phyloP scores from a whole-genome alignment of 768 basidiomycete species.

The Rhodocollybia butyracea region DNA sequence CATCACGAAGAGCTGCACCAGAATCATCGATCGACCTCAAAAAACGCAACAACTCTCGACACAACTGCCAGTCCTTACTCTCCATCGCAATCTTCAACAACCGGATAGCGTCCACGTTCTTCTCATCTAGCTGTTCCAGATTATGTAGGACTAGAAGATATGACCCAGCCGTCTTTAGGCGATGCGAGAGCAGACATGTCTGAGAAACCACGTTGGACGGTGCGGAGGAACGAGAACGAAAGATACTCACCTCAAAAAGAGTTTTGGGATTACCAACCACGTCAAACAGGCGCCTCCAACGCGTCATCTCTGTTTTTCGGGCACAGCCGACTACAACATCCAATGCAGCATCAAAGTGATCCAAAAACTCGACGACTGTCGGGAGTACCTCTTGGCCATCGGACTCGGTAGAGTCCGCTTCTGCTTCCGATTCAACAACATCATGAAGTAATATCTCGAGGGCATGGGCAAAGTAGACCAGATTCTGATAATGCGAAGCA shows the following conservation, averaged over 20 bases:
- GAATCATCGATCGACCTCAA: conserved; percentile 89
- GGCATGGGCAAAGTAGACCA: conserved; percentile 92
- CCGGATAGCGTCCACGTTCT: conserved; percentile 75
- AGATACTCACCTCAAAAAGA: conserved; percentile 74
- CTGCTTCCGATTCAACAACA: conserved; percentile 83
- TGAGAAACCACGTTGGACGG: conserved; percentile 23
- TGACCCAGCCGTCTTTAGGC: conserved; percentile 85
- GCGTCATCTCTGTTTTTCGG: conserved; percentile 89
- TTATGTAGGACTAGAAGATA: conserved; percentile 94
- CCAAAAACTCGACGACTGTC: conserved; percentile 82
- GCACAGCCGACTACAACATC: conserved; percentile 97
- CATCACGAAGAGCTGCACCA: conserved; percentile 64
- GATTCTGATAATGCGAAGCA: conserved; percentile 79
- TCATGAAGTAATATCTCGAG: conserved; percentile 93
- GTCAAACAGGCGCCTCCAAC: conserved; percentile 87
- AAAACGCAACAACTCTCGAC: conserved; percentile 89
- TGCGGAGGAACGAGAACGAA: background rate
- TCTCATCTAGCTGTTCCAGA: conserved; percentile 83
- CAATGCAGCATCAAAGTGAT: conserved; percentile 87
- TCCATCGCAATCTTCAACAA: conserved; percentile 74
- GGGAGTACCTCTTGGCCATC: conserved; percentile 47
- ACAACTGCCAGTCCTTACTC: conserved; percentile 85
- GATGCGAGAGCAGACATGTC: conserved; percentile 70
- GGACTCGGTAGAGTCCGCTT: conserved; percentile 25
- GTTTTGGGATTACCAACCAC: conserved; percentile 88